Conservation (phyloP, 352 stramenopile genomes). For the Phytophthora pinifolia region DNA sequence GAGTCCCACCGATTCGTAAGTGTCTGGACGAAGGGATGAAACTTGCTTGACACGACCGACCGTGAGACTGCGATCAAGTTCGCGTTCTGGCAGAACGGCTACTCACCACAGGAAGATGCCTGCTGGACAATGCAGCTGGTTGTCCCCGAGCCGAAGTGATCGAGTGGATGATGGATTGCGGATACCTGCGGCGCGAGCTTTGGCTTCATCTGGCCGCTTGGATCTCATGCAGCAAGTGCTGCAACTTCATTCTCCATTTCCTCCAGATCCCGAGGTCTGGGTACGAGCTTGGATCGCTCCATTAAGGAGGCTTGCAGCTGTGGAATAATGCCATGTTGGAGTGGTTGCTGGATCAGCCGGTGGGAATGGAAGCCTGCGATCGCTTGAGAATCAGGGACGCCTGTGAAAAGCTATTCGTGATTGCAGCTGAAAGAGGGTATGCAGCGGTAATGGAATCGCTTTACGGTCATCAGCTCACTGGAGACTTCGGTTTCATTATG, state of each 20-base stretch:
- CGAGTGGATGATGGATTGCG: slow-evolving; percentile 18
- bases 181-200: slow-evolving; percentile 4
- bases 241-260: slow-evolving; percentile 1
- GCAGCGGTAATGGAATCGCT: background rate
- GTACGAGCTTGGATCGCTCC: background rate
- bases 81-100: no score
- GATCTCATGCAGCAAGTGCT: slow-evolving; percentile 20
- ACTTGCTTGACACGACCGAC: no score
- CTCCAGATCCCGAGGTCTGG: background rate
- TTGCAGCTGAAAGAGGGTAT: background rate
- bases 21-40: no score
- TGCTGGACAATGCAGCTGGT: slow-evolving; percentile 4
- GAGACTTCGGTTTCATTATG: no score
- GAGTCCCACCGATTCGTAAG: no score
- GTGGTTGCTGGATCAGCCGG: background rate
- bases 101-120: background rate
- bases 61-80: no score
- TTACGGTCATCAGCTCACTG: no score
- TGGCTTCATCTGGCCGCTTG: slow-evolving; percentile 2
- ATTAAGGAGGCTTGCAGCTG: background rate
- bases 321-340: background rate
- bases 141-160: slow-evolving; percentile 7
- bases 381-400: background rate
- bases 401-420: background rate
- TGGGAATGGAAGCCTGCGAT: background rate